Evolutionary conservation across 2,329 filamentous ascomycete species (phyloP), one percentile per base, ranked within the genome.

Genomic region (Ilyonectria sp.): DNA sequence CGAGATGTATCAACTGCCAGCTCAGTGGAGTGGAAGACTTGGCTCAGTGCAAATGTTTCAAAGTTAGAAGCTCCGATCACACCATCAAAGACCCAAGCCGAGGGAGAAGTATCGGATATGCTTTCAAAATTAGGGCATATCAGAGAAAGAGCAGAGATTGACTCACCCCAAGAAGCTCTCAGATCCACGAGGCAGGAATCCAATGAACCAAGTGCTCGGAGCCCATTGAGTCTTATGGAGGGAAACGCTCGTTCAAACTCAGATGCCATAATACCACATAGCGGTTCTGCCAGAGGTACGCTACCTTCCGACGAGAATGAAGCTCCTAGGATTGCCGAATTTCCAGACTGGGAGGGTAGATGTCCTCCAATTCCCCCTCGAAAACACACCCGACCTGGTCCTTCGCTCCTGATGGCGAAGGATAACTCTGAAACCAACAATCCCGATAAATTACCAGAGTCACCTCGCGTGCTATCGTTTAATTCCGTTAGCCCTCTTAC

Each of bases 11-110:
- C 84, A 1, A 81, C 81, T 1, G 79, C 80, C 6, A 86, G 85
- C 63, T 88, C 86, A 2, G 76, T 82, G 2, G 87, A 88, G 64
- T 89, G 86, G 87, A 88, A 88, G 75, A 83, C 79, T 0, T 86
- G 84, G 84, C 82, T 89, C 44, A 86, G 86, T 9, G 82, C 85
- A 2, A 85, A 88, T 47, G 82, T 86, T 9, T 84, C 84, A 0
- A 86, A 84, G 62, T 74, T 86, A 2, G 85, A 87, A 52, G 69
- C 63, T 1, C 64, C 75, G 5, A 50, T 61, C 2, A 67, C 69
- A 3, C 68, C 69, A 1, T 60, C 63, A 19, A 73, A 65, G 23
- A 26, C 54, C 8, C 68, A 64, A 4, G 44, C 43, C 29, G 56
- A 47, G 9, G 43, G 21, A 5, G 69, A 71, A 8, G 37, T 60